These are phyloP conservation scores for Fomitopsis palustris DNA, from an alignment of 1,284 basidiomycete species.

Conservation along the genomic window DNA sequence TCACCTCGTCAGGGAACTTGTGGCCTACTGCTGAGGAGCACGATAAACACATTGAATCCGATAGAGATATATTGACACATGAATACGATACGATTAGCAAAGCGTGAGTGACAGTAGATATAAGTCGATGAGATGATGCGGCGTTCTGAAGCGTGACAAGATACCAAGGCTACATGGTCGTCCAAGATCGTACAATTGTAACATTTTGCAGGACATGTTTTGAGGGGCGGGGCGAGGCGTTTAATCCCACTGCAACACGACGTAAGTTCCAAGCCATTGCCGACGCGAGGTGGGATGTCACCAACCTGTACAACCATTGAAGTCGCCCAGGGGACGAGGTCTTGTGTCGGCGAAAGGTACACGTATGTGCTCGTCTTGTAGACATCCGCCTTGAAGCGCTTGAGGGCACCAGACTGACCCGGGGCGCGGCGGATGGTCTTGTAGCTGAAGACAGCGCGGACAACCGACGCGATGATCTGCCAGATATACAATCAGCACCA, in stretches of 20 bases:
- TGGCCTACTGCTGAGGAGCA: too few species aligned
- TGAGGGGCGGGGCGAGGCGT: neutral
- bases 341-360: constrained; percentile 44
- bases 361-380: constrained; percentile 32
- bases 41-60: too few species aligned
- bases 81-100: too few species aligned
- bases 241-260: neutral
- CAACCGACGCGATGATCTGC: constrained; percentile 41
- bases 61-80: too few species aligned
- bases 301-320: constrained; percentile 45
- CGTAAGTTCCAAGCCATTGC: neutral
- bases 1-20: too few species aligned
- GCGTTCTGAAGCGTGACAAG: neutral
- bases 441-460: constrained; percentile 48
- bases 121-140: neutral
- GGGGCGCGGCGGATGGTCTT: constrained; percentile 50
- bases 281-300: neutral
- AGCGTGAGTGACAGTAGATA: too few species aligned
- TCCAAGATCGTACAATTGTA: neutral
- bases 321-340: constrained; percentile 48
- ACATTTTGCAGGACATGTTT: neutral
- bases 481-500: neutral
- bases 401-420: constrained; percentile 48
- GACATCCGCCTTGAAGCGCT: constrained; percentile 32
- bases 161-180: neutral